A percentile compares a stretch with the other conserved stretches of the same genome.
Conservation (phyloP, 306 rosid genomes). For the Pachyrhizus erosus region DNA sequence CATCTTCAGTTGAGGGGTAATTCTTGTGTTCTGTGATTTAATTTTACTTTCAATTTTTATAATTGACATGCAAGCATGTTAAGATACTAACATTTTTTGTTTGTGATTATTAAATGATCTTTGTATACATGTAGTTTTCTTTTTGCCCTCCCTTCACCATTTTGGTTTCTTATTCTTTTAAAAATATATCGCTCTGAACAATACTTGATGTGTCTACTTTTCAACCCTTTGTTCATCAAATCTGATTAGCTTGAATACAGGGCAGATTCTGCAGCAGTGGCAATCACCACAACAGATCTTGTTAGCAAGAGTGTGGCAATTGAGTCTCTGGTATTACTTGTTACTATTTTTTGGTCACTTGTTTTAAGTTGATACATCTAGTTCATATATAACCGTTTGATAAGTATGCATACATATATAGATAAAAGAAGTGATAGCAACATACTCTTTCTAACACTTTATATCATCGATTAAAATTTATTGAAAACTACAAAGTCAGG, state of each 20-base stretch:
- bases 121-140: neutral
- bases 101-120: neutral
- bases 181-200: slow-evolving; percentile 10
- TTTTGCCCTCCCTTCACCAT: neutral
- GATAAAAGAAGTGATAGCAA: too few relatives aligned
- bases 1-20: slow-evolving; percentile 78
- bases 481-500: too few relatives aligned
- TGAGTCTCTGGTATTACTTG: slow-evolving; percentile 68
- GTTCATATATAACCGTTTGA: neutral
- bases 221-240: slow-evolving; percentile 39
- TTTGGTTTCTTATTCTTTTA: slow-evolving; percentile 25
- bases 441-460: too few relatives aligned
- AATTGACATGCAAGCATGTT: slow-evolving; percentile 22
- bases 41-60: neutral
- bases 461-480: too few relatives aligned
- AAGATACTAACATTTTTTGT: slow-evolving; percentile 2
- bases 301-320: slow-evolving; percentile 96
- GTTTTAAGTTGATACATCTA: slow-evolving; percentile 24
- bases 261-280: slow-evolving; percentile 94
- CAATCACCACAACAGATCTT: slow-evolving; percentile 94
- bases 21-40: slow-evolving; percentile 16
- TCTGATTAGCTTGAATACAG: slow-evolving; percentile 61
- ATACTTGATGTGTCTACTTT: neutral
- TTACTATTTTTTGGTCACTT: slow-evolving; percentile 32
- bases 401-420: neutral